Evolutionary conservation across 805 yeast species (phyloP).

Genomic region (Lachancea nothofagi): DNA sequence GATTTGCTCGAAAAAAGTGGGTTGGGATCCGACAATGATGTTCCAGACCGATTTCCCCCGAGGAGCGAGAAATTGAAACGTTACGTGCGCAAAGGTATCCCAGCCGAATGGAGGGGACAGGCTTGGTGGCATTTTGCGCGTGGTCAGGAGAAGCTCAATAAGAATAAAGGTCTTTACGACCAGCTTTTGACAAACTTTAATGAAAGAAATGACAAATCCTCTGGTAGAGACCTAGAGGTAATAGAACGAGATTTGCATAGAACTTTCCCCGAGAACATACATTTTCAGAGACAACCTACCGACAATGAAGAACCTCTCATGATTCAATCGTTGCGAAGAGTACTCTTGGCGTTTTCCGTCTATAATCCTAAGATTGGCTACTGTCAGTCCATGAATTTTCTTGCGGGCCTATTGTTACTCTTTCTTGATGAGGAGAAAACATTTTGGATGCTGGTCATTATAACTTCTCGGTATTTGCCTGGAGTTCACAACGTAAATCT

Average conservation of each 20-base stretch:
- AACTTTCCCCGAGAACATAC: constrained; percentile 89
- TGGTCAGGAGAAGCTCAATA: constrained; percentile 67
- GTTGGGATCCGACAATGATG: constrained; percentile 40
- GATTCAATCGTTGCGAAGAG: constrained; percentile 70
- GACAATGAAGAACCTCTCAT: constrained; percentile 50
- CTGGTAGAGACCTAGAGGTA: constrained; percentile 64
- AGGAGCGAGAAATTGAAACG: constrained; percentile 72
- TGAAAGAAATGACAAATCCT: constrained; percentile 9
- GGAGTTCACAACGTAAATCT: constrained; percentile 85
- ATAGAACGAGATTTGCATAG: constrained; percentile 91
- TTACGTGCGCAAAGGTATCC: constrained; percentile 84
- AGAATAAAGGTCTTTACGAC: constrained; percentile 70
- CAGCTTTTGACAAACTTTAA: constrained; percentile 40
- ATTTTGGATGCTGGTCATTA: constrained; percentile 92
- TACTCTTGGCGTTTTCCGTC: constrained; percentile 74
- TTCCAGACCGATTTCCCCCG: constrained; percentile 69
- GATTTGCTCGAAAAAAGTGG: constrained; percentile 63
- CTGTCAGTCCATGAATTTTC: constrained; percentile 90
- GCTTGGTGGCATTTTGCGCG: constrained; percentile 96
- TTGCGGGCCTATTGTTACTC: constrained; percentile 78
- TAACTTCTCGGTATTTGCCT: constrained; percentile 79
- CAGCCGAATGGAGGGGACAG: constrained; percentile 94
- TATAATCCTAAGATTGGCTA: constrained; percentile 90
- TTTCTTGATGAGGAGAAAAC: constrained; percentile 87
- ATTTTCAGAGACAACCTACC: constrained; percentile 50